Evolutionary conservation across 1,284 basidiomycete genomes (phyloP).

Genomic region (Microbotryum scabiosae): DNA sequence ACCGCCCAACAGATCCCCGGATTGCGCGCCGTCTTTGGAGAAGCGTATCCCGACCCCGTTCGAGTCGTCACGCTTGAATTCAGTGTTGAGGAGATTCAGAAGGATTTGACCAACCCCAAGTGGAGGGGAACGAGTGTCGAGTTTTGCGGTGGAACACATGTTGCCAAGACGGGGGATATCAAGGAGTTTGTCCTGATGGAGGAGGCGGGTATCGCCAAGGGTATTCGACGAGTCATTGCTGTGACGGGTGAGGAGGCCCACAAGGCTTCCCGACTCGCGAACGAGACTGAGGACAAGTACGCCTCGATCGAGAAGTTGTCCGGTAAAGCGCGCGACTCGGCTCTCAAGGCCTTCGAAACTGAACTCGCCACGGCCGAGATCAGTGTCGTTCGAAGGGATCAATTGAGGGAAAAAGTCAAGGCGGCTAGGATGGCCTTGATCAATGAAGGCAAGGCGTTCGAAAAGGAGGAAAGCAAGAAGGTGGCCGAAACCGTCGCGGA

Average conservation of each 20-base stretch:
- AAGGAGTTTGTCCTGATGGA: conserved; percentile 90
- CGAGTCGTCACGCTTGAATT: conserved; percentile 86
- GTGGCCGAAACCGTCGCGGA: conserved; percentile 59
- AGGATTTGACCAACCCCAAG: conserved; percentile 76
- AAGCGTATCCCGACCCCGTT: conserved; percentile 95
- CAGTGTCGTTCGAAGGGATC: conserved; percentile 71
- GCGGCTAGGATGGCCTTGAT: conserved; percentile 72
- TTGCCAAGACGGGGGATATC: conserved; percentile 89
- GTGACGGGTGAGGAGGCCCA: conserved; percentile 91
- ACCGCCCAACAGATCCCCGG: conserved; percentile 82
- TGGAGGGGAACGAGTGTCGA: conserved; percentile 89
- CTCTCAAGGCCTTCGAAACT: conserved; percentile 68
- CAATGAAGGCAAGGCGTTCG: conserved; percentile 73
- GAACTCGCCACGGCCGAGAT: conserved; percentile 87
- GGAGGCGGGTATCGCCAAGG: conserved; percentile 96
- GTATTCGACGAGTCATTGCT: conserved; percentile 86
- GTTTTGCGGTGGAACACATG: conserved; percentile 98
- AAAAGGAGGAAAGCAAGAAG: conserved; percentile 67
- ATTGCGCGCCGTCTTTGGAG: conserved; percentile 91
- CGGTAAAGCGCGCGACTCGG: conserved; percentile 77
- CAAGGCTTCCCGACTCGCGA: conserved; percentile 64
- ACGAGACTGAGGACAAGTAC: conserved; percentile 57
- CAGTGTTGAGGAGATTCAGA: conserved; percentile 73
- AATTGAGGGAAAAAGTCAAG: conserved; percentile 65
- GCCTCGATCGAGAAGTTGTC: conserved; percentile 55